These are phyloP conservation scores for Ophiognomonia clavigignenti-juglandacearum DNA, from an alignment of 2,329 filamentous ascomycete genomes.

Conservation along the genomic window DNA sequence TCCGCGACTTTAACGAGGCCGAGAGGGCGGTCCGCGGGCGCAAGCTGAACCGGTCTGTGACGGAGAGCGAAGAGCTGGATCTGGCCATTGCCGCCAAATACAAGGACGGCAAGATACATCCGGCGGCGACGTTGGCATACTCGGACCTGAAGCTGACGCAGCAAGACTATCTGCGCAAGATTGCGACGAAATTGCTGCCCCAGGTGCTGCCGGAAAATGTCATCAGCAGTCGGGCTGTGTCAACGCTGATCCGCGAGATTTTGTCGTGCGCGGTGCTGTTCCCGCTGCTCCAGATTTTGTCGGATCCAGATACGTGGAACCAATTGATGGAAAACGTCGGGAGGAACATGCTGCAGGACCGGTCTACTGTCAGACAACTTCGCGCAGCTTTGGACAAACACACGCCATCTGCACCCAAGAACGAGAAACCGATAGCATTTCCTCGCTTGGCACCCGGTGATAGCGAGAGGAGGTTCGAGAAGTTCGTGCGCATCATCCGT, in stretches of 20 bases:
- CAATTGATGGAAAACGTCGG: conserved; percentile 89
- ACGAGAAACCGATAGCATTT: conserved; percentile 61
- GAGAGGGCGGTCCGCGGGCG: conserved; percentile 82
- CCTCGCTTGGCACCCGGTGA: conserved; percentile 78
- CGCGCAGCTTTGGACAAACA: conserved; percentile 91
- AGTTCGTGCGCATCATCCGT: conserved; percentile 84
- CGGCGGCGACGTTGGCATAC: conserved; percentile 76
- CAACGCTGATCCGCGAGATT: conserved; percentile 79
- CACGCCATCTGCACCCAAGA: conserved; percentile 71
- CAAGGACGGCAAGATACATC: conserved; percentile 79
- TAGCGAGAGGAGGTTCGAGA: conserved; percentile 88
- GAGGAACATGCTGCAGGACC: conserved; percentile 83
- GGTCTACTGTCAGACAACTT: conserved; percentile 89
- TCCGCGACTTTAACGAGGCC: conserved; percentile 86
- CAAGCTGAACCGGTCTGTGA: conserved; percentile 83
- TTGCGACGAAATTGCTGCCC: conserved; percentile 69
- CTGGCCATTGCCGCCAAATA: conserved; percentile 95
- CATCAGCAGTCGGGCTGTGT: conserved; percentile 74
- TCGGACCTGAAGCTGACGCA: conserved; percentile 80
- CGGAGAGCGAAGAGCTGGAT: conserved; percentile 94
- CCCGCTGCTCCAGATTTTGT: conserved; percentile 72
- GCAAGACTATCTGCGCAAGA: conserved; percentile 79
- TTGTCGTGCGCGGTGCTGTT: conserved; percentile 87
- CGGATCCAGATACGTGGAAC: conserved; percentile 96
- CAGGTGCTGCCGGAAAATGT: conserved; percentile 68